These are phyloP conservation scores for Fraxinus pennsylvanica DNA, from an alignment of 257 asterid species.

Conservation along the genomic window DNA sequence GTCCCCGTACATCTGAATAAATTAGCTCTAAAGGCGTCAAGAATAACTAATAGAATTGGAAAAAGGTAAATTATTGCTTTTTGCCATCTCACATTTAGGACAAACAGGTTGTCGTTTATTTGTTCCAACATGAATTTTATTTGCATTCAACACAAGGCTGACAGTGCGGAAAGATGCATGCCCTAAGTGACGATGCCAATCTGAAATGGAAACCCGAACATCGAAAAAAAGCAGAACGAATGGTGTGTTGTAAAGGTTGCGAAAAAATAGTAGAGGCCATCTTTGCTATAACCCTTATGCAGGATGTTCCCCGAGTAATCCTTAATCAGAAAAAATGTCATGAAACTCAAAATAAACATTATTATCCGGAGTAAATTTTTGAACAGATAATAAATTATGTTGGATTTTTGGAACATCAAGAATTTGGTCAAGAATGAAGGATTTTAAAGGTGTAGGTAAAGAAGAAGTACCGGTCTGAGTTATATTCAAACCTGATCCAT, in stretches of 20 bases:
- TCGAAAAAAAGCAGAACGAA: not conserved
- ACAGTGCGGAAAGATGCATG: not conserved
- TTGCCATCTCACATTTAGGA: not conserved
- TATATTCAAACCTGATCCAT: no score
- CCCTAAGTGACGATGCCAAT: slow-evolving; percentile 5
- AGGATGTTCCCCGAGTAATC: slow-evolving; percentile 9
- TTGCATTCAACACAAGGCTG: not conserved
- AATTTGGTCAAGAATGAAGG: no score
- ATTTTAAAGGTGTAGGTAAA: no score
- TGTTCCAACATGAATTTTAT: not conserved
- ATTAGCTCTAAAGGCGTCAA: not conserved
- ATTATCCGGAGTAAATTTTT: no score
- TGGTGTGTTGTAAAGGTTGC: not conserved
- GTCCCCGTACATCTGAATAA: not conserved
- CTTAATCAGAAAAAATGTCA: slow-evolving; percentile 14
- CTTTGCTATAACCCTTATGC: not conserved
- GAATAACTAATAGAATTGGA: not conserved
- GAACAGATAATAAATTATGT: no score
- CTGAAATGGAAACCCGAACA: not conserved
- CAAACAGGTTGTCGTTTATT: not conserved
- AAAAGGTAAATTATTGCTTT: not conserved
- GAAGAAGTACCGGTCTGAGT: no score
- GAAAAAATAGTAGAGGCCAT: not conserved
- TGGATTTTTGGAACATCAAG: no score
- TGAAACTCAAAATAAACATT: no score